Base-by-base conservation (phyloP, 768 basidiomycete species). In the Ephemerocybe angulata region DNA sequence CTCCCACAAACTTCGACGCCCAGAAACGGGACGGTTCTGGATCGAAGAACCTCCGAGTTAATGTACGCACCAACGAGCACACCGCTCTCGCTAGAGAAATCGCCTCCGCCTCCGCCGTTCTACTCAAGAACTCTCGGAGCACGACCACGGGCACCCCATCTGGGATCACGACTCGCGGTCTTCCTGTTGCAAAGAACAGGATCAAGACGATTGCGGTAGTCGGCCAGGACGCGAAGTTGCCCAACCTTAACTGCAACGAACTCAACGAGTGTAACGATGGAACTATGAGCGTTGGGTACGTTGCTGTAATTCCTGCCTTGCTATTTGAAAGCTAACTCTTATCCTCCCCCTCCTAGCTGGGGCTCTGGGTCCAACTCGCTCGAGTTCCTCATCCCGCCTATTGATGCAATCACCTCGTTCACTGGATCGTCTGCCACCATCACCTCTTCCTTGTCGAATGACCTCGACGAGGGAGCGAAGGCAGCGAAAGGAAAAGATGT, bases 51-150 rank as follows among this genome's bases (percentile, higher is more conserved):
- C 68, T 75, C 13, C 62, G 67, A 24, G 72, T 80, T 3, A 71
- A 72, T 19, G 78, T 79, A 3, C 72, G 78, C 27, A 74, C 70
- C 1, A 70, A 62, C 12, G 72, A 62, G 0, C 80, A 81, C 59
- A 80, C 76, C 1, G 73, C 78, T 3, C 68, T 88, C 17, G 81
- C 78, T 17, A 75, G 76, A 24, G 80, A 87, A 57, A 84, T 91
- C 28, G 88, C 81, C 4, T 76, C 81, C 0, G 82, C 80, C 0
- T 86, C 85, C 0, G 82, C 83, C 1, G 85, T 89, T 19, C 66
- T 90, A 30, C 73, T 89, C 12, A 89, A 89, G 70, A 90, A 90
- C 65, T 70, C 74, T 33, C 66, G 77, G 58, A 73, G 68, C 13
- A 65, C 68, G 25, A 72, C 65, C 53, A 70, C 60, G 56, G 74